These are phyloP conservation scores for Cyclocybe cylindracea DNA, from an alignment of 768 basidiomycete species.

Conservation along the genomic window DNA sequence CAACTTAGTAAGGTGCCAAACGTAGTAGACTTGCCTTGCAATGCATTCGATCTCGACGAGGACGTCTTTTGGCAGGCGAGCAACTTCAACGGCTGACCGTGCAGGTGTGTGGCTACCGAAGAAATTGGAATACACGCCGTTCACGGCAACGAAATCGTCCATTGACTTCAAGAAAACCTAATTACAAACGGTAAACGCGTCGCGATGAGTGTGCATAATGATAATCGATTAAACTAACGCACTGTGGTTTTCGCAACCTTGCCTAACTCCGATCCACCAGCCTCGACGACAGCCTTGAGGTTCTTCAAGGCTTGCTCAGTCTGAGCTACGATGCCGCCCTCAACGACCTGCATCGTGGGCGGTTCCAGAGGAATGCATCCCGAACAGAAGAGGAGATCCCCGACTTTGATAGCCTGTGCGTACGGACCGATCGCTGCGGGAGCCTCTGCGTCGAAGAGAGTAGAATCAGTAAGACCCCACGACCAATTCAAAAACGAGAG, in stretches of 20 bases:
- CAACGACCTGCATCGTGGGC: slow-evolving; percentile 64
- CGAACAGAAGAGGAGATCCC: slow-evolving; percentile 85
- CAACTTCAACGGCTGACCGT: slow-evolving; percentile 88
- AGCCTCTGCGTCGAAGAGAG: slow-evolving; percentile 51
- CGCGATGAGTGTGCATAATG: not conserved
- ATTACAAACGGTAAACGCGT: not conserved
- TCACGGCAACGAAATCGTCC: slow-evolving; percentile 86
- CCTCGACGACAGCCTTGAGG: slow-evolving; percentile 80
- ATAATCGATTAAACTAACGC: slow-evolving; percentile 26
- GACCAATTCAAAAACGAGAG: not conserved
- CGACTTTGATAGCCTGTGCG: slow-evolving; percentile 82
- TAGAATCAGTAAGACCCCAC: no score
- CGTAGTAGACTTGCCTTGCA: slow-evolving; percentile 54
- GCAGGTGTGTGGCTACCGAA: slow-evolving; percentile 94
- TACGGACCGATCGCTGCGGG: slow-evolving; percentile 86
- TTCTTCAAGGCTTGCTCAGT: slow-evolving; percentile 86
- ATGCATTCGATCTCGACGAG: slow-evolving; percentile 92
- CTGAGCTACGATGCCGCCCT: slow-evolving; percentile 77
- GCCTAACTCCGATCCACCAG: slow-evolving; percentile 72
- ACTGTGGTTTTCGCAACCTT: slow-evolving; percentile 94
- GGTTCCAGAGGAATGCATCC: slow-evolving; percentile 89
- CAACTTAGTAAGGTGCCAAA: not conserved
- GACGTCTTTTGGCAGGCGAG: slow-evolving; percentile 87
- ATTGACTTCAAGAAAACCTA: slow-evolving; percentile 93
- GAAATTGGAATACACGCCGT: slow-evolving; percentile 77